Base-by-base conservation (phyloP, 495 filamentous ascomycete species). In the Gamarada debralockiae region DNA sequence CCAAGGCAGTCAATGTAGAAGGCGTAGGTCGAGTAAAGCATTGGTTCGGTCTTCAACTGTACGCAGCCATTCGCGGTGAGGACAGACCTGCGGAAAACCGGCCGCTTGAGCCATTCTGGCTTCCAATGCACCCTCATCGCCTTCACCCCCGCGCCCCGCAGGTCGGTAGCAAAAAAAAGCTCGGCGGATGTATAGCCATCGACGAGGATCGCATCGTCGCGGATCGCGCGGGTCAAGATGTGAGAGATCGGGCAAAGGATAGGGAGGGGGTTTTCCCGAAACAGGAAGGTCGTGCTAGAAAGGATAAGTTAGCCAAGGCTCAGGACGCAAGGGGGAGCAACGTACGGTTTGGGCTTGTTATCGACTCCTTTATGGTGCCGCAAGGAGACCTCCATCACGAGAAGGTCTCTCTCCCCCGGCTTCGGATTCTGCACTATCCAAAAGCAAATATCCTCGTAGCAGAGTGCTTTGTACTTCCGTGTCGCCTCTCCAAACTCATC, bases 281-380 rank as follows among this genome's bases (percentile, higher is more conserved):
- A 64, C 0, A 61, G 23, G 51, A 64, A 64, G 42, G 48, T 61
- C 14, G 58, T 64, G 17, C 55, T 64, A 39, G 3, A 36, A 43
- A n/a, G n/a, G 27, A 14, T 41, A 12, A 38, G 48, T 58, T 48
- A 58, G 52, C 36, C 37, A 50, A 23, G 55, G 36, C 33, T 44
- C 23, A 48, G 23, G 27, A 36, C 9, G 24, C n/a, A 4, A 49
- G 38, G 9, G 6, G 36, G 50, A 25, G 37, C 8, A 48, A 61
- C 56, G 34, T 64, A 68, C 58, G 58, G 64, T 55, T 65, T 66
- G 15, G 65, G 63, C 50, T 66, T 67, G 20, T 63, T 65, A 52
- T 67, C 65, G 18, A 48, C 44, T 24, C 63, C 60, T 55, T 67
- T 65, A 33, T 65, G 43, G 52, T 67, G 43, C n/a, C 40, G 33